These are phyloP conservation scores for Geotrichum bryndzae DNA, from an alignment of 1,139 yeast genomes.

Conservation along the genomic window DNA sequence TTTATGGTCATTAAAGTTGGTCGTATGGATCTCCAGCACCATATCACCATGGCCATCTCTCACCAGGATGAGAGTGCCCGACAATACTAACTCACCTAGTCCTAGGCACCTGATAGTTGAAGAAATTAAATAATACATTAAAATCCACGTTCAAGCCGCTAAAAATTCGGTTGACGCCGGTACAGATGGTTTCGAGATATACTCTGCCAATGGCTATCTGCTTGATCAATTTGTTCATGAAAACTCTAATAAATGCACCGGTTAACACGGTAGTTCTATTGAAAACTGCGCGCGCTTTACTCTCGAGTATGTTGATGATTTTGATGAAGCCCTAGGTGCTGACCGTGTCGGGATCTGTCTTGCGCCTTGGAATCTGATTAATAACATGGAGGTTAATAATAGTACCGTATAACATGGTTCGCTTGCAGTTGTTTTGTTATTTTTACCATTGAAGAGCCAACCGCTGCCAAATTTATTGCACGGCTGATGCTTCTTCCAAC, in stretches of 20 bases:
- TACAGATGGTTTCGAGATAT: slow-evolving; percentile 66
- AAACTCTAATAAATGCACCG: slow-evolving; percentile 52
- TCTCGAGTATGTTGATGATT: slow-evolving; percentile 52
- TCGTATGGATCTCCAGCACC: slow-evolving; percentile 29
- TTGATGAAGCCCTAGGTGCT: slow-evolving; percentile 43
- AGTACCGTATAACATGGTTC: not conserved
- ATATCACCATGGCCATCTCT: slow-evolving; percentile 46
- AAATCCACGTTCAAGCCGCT: slow-evolving; percentile 42
- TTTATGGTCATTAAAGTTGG: slow-evolving; percentile 28
- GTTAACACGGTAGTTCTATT: slow-evolving; percentile 60
- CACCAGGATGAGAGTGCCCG: slow-evolving; percentile 40
- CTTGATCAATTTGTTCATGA: slow-evolving; percentile 54
- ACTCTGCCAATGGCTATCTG: slow-evolving; percentile 64
- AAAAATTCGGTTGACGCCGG: slow-evolving; percentile 50
- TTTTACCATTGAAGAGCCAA: too few species aligned
- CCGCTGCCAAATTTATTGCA: too few species aligned
- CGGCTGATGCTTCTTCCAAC: too few species aligned
- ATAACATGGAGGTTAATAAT: not conserved
- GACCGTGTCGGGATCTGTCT: slow-evolving; percentile 50
- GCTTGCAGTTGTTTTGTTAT: too few species aligned
- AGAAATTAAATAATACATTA: slow-evolving; percentile 38
- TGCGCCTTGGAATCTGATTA: slow-evolving; percentile 50
- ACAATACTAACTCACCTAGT: slow-evolving; percentile 4
- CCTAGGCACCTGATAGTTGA: slow-evolving; percentile 40
- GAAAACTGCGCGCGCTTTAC: slow-evolving; percentile 58